Base-by-base conservation (phyloP, 768 basidiomycete genomes). In the Tephrocybe sp. region DNA sequence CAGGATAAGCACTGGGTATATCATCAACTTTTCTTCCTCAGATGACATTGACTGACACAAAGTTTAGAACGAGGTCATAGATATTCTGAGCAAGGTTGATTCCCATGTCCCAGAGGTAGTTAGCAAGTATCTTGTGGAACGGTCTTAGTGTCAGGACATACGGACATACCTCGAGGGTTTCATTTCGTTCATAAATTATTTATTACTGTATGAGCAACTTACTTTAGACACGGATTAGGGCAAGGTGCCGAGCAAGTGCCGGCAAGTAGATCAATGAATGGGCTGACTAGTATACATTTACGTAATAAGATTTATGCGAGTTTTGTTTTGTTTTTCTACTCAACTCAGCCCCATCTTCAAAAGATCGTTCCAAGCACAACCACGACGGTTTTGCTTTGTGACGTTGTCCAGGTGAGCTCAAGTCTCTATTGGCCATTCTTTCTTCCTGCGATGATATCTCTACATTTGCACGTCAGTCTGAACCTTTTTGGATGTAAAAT, bases 401-500 rank as follows among this genome's bases (percentile, higher is more conserved):
- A 17, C 9, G 10, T 7, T 16, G 3, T 16, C 19, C 4, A 34
- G 34, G 49, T 39, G 32, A 44, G 49, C 36, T 12, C 19, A 2
- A 12, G 7, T 34, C 14, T 9, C 30, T n/a, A 13, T 31, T 26
- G 19, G 10, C 14, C 4, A 31, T 17, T 31, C 11, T 6, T 22
- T 38, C 31, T 47, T 22, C 41, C 10, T 26, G 30, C 35, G 60
- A 59, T 46, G 57, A 56, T 42, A 39, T 40, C 36, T 53, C 45
- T 41, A 57, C 51, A 70, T 73, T 74, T 75, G 72, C 73, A 74
- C 72, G 71, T 75, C 73, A 71, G 74, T 65, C 72, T 69, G 74
- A 76, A 60, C 56, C 54, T 20, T 44, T 49, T 48, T 55, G 23
- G 62, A 54, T 60, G 58, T 54, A 19, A 57, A 52, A 32, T 52